Conservation (phyloP, 2,329 filamentous ascomycete species). For the Beauveria pseudobassiana region DNA sequence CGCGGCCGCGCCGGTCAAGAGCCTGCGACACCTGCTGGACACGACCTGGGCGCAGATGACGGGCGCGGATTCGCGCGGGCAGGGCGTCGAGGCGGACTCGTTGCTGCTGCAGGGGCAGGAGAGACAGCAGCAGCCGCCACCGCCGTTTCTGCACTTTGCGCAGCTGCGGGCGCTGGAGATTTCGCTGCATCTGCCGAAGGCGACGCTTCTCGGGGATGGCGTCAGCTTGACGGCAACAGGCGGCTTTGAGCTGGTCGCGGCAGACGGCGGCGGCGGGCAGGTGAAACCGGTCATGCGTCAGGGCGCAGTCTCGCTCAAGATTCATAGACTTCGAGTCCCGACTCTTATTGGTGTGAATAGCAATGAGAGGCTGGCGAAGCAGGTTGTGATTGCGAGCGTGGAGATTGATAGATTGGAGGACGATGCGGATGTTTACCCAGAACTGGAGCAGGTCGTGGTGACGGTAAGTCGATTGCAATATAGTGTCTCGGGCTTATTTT, state of each 20-base stretch:
- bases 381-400: constrained; percentile 57
- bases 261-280: constrained; percentile 16
- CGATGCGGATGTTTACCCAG: constrained; percentile 41
- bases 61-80: constrained; percentile 17
- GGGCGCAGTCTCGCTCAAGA: constrained; percentile 28
- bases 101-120: neutral
- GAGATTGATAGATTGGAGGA: constrained; percentile 48
- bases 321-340: constrained; percentile 55
- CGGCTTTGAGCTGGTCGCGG: constrained; percentile 28
- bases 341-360: constrained; percentile 65
- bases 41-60: constrained; percentile 27
- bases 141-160: constrained; percentile 23
- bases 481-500: neutral
- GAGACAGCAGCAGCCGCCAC: constrained; percentile 17
- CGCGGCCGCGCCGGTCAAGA: constrained; percentile 19
- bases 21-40: constrained; percentile 23
- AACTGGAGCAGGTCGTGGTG: constrained; percentile 53
- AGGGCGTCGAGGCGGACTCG: constrained; percentile 10
- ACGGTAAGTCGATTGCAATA: constrained; percentile 38
- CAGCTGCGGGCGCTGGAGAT: constrained; percentile 42
- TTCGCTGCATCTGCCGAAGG: constrained; percentile 56
- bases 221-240: constrained; percentile 44
- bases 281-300: constrained; percentile 21
- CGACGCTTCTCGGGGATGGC: constrained; percentile 56
- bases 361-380: constrained; percentile 60